Base-by-base conservation (phyloP, 345 rosid genomes). In the Raphanus raphanistrum region DNA sequence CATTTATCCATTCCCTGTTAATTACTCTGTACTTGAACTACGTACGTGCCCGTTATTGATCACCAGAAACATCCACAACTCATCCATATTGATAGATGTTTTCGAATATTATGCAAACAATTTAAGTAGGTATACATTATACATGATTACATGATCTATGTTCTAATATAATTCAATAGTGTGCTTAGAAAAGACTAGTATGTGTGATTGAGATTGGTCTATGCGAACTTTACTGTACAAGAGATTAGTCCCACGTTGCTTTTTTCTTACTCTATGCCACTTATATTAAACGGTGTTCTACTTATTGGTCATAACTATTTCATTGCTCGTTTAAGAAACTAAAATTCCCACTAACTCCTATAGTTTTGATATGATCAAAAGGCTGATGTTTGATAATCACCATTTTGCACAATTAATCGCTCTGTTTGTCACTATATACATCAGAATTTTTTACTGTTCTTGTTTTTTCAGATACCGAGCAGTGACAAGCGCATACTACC, bases 401-500 rank as follows among this genome's bases (percentile, higher is more conserved):
- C 26, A 52, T 52, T 52, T 17, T 52, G 29, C 8, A 55, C 61
- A 21, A 54, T 16, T 54, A 21, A 17, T 57, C 12, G 2, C 61
- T 12, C 3, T 21, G 6, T 57, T 1, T 9, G 28, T 17, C 28
- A 21, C 3, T 8, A 8, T 9, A 57, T 57, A 8, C 61, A 8
- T 21, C 61, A 21, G 10, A 1, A 16, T 54, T 16, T 54, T 6
- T 7, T 7, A 17, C 11, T 54, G 61, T 3, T 25, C 21, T 25
- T 55, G 5, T 57, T 57, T 4, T 55, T 55, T 58, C 63, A 58
- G 63, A 11, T 58, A 58, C 63, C 32, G 63, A 15, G 63, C 63
- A n/a, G 63, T 58, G 32, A 58, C 63, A 26, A 58, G 63, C 28
- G 63, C 63, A 58, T 58, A 58, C 33, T 58, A 58, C 8, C 63